Percentiles rank a stretch among this genome's conserved stretches.
Evolutionary conservation across 1,139 yeast species (phyloP).

Genomic region (Candida anutae): DNA sequence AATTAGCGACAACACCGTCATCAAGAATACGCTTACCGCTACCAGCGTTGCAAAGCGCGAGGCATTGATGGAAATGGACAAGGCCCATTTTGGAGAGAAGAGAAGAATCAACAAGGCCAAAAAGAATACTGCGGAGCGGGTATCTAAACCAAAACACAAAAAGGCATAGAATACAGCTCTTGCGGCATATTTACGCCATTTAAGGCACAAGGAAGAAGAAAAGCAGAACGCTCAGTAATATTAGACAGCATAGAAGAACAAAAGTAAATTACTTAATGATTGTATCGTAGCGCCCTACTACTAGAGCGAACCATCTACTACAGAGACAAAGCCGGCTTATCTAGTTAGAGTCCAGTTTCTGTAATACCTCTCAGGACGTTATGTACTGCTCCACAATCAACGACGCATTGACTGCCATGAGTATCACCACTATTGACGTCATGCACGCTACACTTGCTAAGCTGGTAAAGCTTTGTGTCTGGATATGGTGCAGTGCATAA

Average conservation of each 20-base stretch:
- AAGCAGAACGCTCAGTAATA: constrained; percentile 2
- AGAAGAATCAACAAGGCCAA: constrained; percentile 49
- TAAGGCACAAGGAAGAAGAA: constrained; percentile 3
- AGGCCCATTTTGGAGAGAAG: constrained; percentile 77
- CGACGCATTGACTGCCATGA: constrained; percentile 37
- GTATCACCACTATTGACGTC: constrained; percentile 28
- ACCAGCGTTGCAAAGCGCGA: constrained; percentile 84
- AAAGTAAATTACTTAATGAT: too few relatives aligned
- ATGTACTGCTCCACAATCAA: constrained; percentile 31
- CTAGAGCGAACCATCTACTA: background rate
- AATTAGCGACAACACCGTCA: constrained; percentile 68
- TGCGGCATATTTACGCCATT: too few relatives aligned
- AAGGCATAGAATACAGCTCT: too few relatives aligned
- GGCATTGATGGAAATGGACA: constrained; percentile 88
- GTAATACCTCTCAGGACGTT: background rate
- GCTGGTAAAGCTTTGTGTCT: constrained; percentile 31
- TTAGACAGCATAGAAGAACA: too few relatives aligned
- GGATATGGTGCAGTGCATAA: constrained; percentile 36
- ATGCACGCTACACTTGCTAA: constrained; percentile 32
- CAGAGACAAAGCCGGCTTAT: background rate
- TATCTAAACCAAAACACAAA: too few relatives aligned
- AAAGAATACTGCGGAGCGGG: constrained; percentile 4
- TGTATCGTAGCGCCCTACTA: background rate
- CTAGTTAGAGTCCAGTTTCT: background rate
- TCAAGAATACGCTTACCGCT: constrained; percentile 57